phyloP scores from a whole-genome alignment of 75 land plant species.

The Pinus tabuliformis region DNA sequence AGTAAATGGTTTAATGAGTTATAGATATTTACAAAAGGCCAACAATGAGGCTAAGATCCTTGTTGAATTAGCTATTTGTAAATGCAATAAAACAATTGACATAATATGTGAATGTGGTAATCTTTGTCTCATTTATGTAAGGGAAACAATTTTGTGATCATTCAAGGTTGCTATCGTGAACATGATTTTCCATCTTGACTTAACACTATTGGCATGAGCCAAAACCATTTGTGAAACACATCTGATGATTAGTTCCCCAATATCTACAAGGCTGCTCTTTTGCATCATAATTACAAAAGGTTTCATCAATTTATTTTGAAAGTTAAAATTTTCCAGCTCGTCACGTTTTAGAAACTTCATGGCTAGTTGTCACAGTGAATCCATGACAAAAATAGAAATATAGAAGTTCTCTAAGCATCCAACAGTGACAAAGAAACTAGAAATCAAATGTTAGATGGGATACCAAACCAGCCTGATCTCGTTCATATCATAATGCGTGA shows the following conservation, averaged over 20 bases:
- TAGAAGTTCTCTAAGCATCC: constrained; percentile 76
- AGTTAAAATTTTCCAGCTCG: constrained; percentile 82
- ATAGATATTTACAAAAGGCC: no score
- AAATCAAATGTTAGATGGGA: constrained; percentile 77
- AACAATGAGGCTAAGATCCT: constrained; percentile 81
- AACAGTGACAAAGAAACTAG: constrained; percentile 73
- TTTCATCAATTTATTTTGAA: constrained; percentile 76
- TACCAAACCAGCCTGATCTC: constrained; percentile 79
- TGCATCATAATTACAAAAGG: constrained; percentile 84
- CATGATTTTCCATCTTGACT: constrained; percentile 88
- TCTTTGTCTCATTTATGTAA: constrained; percentile 82
- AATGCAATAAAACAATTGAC: constrained; percentile 78
- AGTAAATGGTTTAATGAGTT: constrained; percentile 45
- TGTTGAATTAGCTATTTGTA: constrained; percentile 64
- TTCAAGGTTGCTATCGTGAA: constrained; percentile 80
- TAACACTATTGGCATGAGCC: constrained; percentile 68
- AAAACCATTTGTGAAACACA: no score
- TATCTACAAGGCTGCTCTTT: constrained; percentile 69
- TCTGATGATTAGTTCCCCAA: constrained; percentile 67
- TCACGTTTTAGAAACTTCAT: constrained; percentile 85
- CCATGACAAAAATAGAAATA: constrained; percentile 77
- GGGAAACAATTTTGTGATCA: constrained; percentile 76
- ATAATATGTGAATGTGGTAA: constrained; percentile 75
- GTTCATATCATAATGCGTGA: constrained; percentile 84
- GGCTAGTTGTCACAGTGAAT: constrained; percentile 77